Base-by-base conservation (phyloP, 495 filamentous ascomycete genomes). In the Daldinia loculata region DNA sequence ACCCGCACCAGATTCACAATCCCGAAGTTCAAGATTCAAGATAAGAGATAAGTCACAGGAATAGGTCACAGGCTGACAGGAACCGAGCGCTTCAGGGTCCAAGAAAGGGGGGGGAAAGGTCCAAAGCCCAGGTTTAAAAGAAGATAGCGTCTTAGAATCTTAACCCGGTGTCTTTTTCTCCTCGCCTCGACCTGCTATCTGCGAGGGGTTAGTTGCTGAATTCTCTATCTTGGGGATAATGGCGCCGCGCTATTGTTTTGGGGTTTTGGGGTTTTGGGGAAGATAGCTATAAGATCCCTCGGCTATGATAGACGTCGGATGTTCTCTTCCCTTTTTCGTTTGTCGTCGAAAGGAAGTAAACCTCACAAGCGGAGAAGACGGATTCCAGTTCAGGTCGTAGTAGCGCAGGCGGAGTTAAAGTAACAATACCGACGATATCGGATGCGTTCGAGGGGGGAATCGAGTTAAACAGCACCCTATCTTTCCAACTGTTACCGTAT, bases 251-350 rank as follows among this genome's bases (percentile, higher is more conserved):
- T 43, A 55, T 38, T 29, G 45, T 43, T 63, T 59, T 57, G 61
- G 55, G 30, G 61, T 32, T 58, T 52, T 48, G 55, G 32, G 57
- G 6, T 19, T 24, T 38, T 52, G 43, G 60, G 45, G 67, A 65
- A 51, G 61, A 64, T 56, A 48, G 17, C 41, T 2, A 48, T 9
- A 22, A 48, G 17, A 48, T 48, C 6, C 43, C 41, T 45, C 41
- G 41, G 41, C 6, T 45, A 45, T 19, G 43, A 48, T 24, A 48
- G 43, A 48, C 43, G 43, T 48, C 43, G 43, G 43, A 22, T 24
- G 19, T 48, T 4, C 4, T 48, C 19, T 48, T 24, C 19, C 43
- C 43, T 24, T 48, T 48, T 48, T 22, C 19, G 43, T 22, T 22
- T 11, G 43, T 48, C 22, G 19, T 48, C 22, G 19, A 48, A 41